Evolutionary conservation across 768 basidiomycete species (phyloP).

Genomic region (Amanita subjunquillea): DNA sequence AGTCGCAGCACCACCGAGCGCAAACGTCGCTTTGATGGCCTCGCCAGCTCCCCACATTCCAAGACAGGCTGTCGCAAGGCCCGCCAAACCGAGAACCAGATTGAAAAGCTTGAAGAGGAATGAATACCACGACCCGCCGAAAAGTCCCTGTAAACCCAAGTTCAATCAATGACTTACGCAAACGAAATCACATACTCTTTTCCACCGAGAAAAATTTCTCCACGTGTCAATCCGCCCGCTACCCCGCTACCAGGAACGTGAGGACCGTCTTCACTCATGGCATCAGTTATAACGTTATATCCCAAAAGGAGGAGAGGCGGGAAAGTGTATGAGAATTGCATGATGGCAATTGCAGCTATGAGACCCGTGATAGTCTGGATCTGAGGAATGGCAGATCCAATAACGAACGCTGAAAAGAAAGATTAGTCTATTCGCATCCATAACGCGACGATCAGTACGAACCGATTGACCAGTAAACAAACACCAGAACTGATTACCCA

Average conservation of each 20-base stretch:
- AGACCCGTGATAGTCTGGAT: constrained; percentile 43
- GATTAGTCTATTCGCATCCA: constrained; percentile 46
- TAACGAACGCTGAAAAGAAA: constrained; percentile 23
- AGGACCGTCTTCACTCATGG: constrained; percentile 22
- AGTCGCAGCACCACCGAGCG: constrained; percentile 26
- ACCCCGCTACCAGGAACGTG: constrained; percentile 19
- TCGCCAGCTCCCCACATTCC: constrained; percentile 41
- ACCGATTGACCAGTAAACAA: constrained; percentile 31
- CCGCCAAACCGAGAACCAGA: constrained; percentile 31
- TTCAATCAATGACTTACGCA: background rate
- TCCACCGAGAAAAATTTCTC: constrained; percentile 32
- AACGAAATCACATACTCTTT: constrained; percentile 16
- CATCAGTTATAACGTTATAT: constrained; percentile 31
- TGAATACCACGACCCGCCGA: constrained; percentile 24
- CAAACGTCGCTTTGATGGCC: constrained; percentile 32
- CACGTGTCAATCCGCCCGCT: constrained; percentile 26
- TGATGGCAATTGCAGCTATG: constrained; percentile 49
- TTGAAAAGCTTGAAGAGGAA: constrained; percentile 43
- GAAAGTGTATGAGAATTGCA: constrained; percentile 51
- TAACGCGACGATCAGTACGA: constrained; percentile 44
- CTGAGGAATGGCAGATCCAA: constrained; percentile 45
- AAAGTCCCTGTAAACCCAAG: constrained; percentile 24
- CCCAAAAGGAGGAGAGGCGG: constrained; percentile 31
- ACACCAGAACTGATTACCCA: constrained; percentile 19
- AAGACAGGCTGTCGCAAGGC: constrained; percentile 37